Evolutionary conservation across 768 basidiomycete species (phyloP).

Genomic region (Lactarius akahatsu): DNA sequence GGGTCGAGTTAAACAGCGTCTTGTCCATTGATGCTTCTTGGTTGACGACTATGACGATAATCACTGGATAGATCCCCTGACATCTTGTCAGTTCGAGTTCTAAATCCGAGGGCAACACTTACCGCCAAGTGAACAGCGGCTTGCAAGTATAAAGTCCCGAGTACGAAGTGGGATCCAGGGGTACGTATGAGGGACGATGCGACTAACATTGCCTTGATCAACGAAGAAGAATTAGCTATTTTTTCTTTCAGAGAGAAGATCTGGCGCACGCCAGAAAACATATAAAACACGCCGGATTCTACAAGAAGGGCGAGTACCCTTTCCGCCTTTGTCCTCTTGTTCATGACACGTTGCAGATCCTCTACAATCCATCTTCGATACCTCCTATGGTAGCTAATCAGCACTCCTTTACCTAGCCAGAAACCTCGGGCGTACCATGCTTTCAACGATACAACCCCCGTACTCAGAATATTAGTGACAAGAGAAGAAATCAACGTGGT

Average conservation of each 20-base stretch:
- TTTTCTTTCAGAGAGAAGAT: neutral
- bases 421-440: neutral
- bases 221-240: neutral
- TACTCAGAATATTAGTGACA: neutral
- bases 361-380: neutral
- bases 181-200: neutral
- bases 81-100: neutral
- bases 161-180: neutral
- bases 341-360: neutral
- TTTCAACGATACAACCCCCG: neutral
- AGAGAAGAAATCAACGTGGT: neutral
- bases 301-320: neutral
- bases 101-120: neutral
- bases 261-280: neutral
- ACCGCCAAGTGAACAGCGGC: neutral
- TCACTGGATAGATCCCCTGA: neutral
- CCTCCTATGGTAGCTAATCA: neutral
- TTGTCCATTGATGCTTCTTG: constrained; percentile 3
- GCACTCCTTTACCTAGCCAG: neutral
- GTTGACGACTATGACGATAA: neutral
- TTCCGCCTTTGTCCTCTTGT: neutral
- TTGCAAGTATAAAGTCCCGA: neutral
- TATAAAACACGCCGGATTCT: constrained; percentile 4
- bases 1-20: neutral
- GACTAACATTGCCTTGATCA: neutral